These are phyloP conservation scores for Durotheca rogersii DNA, from an alignment of 495 filamentous ascomycete species.

Conservation along the genomic window DNA sequence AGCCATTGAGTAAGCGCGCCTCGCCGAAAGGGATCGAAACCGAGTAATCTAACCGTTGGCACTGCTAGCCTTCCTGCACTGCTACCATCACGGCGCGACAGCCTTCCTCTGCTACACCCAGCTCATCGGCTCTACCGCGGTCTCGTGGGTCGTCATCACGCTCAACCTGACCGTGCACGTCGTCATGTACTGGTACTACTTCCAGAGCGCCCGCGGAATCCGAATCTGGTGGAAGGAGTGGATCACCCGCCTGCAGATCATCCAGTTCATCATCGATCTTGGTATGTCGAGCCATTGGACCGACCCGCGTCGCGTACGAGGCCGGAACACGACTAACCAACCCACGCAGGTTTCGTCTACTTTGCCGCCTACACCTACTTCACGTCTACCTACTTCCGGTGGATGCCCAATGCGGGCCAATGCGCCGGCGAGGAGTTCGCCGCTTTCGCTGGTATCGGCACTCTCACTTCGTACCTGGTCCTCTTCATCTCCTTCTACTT, in stretches of 20 bases:
- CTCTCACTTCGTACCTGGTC: conserved; percentile 88
- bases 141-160: conserved; percentile 75
- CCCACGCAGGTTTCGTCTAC: conserved; percentile 75
- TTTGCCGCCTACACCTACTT: conserved; percentile 96
- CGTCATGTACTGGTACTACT: conserved; percentile 78
- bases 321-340: conserved; percentile 25
- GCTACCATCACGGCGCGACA: conserved; percentile 82
- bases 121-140: conserved; percentile 73
- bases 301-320: neutral
- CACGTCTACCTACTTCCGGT: conserved; percentile 85
- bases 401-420: conserved; percentile 75
- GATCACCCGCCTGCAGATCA: conserved; percentile 83
- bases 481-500: conserved; percentile 99
- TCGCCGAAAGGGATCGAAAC: neutral
- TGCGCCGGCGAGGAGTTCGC: conserved; percentile 98
- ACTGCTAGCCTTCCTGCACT: conserved; percentile 73
- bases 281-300: conserved; percentile 52
- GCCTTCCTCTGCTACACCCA: conserved; percentile 85
- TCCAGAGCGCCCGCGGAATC: conserved; percentile 79
- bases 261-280: conserved; percentile 78
- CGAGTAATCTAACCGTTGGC: conserved; percentile 2
- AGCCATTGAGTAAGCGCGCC: conserved; percentile 66
- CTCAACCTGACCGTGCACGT: conserved; percentile 79
- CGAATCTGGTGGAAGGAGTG: conserved; percentile 90
- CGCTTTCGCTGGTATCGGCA: conserved; percentile 87